Evolutionary conservation across 768 basidiomycete genomes (phyloP).

Genomic region (Auricularia sp.): DNA sequence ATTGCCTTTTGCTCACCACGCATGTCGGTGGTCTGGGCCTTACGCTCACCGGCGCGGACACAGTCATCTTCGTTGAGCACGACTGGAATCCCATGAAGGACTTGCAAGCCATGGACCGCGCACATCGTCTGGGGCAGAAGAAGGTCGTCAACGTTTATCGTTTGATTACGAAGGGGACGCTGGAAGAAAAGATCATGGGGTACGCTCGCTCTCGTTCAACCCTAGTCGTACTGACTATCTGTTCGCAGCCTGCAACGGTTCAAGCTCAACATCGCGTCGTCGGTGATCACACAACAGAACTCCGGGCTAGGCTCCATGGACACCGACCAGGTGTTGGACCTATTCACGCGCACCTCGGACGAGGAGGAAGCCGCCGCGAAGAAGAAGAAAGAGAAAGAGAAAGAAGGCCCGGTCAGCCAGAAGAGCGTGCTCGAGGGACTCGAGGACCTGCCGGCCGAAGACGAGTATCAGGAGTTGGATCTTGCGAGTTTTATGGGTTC

Average conservation of each 20-base stretch:
- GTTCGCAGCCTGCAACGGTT: conserved; percentile 80
- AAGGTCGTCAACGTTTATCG: conserved; percentile 99
- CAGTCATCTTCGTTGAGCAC: conserved; percentile 98
- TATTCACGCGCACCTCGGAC: conserved; percentile 70
- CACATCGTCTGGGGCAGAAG: conserved; percentile 96
- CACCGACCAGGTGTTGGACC: conserved; percentile 89
- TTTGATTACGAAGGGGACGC: conserved; percentile 88
- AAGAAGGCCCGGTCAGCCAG: conserved; percentile 51
- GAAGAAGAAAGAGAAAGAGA: conserved; percentile 46
- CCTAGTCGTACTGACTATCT: background rate
- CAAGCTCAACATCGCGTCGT: conserved; percentile 95
- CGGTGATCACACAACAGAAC: conserved; percentile 96
- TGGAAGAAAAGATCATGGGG: conserved; percentile 99
- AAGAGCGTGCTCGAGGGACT: conserved; percentile 83
- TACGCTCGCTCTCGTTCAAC: conserved; percentile 27
- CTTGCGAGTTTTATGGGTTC: conserved; percentile 83
- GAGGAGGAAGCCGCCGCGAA: conserved; percentile 61
- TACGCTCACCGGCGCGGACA: conserved; percentile 95
- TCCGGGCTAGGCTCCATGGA: conserved; percentile 91
- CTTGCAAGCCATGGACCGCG: conserved; percentile 97
- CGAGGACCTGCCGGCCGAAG: conserved; percentile 84
- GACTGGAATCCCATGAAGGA: conserved; percentile 99
- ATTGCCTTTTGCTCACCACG: conserved; percentile 89
- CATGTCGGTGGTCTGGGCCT: conserved; percentile 94
- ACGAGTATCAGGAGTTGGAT: conserved; percentile 85